Evolutionary conservation across 192 early-diverging fungal species (phyloP).

Genomic region (Backusella psychrophila): DNA sequence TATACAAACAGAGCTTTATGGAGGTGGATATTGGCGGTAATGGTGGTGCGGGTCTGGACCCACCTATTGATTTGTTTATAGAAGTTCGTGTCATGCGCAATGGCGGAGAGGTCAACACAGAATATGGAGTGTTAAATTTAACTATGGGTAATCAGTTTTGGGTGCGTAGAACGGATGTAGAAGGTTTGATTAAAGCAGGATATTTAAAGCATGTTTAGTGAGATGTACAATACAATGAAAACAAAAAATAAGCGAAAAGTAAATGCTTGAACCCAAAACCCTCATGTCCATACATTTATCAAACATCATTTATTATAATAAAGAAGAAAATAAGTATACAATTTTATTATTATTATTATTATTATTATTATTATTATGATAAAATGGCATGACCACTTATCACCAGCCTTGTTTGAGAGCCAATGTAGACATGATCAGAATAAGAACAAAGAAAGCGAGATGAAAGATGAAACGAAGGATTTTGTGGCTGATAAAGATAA

Average conservation of each 20-base stretch:
- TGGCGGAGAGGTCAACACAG: constrained; percentile 88
- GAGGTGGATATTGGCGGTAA: constrained; percentile 76
- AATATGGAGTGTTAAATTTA: constrained; percentile 78
- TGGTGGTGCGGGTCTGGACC: constrained; percentile 65
- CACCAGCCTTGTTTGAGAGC: not conserved
- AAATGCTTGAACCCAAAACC: too few relatives aligned
- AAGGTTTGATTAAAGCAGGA: constrained; percentile 83
- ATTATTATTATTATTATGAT: too few relatives aligned
- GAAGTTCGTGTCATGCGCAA: constrained; percentile 87
- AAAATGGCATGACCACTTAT: too few relatives aligned
- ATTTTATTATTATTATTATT: too few relatives aligned
- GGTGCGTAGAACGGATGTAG: constrained; percentile 83
- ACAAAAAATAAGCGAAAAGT: too few relatives aligned
- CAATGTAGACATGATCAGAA: not conserved
- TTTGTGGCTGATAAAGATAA: not conserved
- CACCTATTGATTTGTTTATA: constrained; percentile 91
- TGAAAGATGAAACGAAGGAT: not conserved
- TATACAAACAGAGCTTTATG: constrained; percentile 60
- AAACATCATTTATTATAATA: too few relatives aligned
- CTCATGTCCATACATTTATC: too few relatives aligned
- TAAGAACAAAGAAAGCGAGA: not conserved
- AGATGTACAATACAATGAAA: not conserved
- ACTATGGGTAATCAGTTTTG: constrained; percentile 83
- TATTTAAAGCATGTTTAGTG: constrained; percentile 71
- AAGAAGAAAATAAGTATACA: too few relatives aligned